These are phyloP conservation scores for Phaffomyces thermotolerans DNA, from an alignment of 805 yeast genomes.

Conservation along the genomic window DNA sequence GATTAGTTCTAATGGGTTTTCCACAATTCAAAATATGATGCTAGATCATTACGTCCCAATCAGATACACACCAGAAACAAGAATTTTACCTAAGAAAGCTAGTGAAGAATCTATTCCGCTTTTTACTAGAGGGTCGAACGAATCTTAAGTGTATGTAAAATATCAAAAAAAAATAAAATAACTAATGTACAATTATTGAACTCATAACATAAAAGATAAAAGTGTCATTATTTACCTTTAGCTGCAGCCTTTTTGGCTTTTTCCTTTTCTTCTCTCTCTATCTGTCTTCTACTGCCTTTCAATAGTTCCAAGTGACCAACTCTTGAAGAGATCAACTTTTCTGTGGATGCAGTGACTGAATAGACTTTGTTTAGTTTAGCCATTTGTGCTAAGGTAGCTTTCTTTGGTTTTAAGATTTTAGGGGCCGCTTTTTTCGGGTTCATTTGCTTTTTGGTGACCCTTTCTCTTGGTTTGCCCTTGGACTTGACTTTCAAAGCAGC, in stretches of 20 bases:
- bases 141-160: background rate
- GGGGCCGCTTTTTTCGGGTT: conserved; percentile 73
- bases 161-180: background rate
- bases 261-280: conserved; percentile 54
- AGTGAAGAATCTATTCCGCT: conserved; percentile 7
- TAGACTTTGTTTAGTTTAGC: conserved; percentile 48
- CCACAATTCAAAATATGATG: conserved; percentile 66
- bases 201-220: background rate
- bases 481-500: conserved; percentile 53
- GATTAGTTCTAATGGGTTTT: conserved; percentile 77
- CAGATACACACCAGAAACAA: conserved; percentile 9
- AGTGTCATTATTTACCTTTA: conserved; percentile 10
- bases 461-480: conserved; percentile 30
- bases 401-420: conserved; percentile 59
- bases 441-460: conserved; percentile 52
- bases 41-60: conserved; percentile 41
- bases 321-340: conserved; percentile 76
- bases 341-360: conserved; percentile 56
- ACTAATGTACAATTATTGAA: background rate
- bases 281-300: conserved; percentile 82
- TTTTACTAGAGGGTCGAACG: conserved; percentile 3
- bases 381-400: conserved; percentile 42
- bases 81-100: conserved; percentile 8
- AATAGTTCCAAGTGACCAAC: conserved; percentile 92
- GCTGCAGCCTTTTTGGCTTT: conserved; percentile 26